Evolutionary conservation across 305 asterid genomes (phyloP), one percentile per base, ranked within the genome.

Genomic region (Solanum hybrid): DNA sequence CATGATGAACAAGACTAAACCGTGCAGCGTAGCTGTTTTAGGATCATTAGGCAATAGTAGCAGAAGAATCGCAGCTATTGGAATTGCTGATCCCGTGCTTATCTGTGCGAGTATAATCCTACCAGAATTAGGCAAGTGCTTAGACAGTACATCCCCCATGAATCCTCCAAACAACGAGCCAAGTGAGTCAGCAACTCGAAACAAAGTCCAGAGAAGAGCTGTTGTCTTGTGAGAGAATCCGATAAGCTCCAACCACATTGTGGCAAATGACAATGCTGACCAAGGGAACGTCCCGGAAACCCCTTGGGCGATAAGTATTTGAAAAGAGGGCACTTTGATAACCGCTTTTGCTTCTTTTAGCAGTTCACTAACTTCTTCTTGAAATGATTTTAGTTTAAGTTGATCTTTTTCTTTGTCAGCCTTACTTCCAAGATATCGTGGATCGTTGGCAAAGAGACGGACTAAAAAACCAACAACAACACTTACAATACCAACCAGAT

Each of bases 241-340:
- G 84, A 93, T 91, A 13, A 97, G 96, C 93, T 97, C 99, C 51
- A 97, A 91, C 98, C 99, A 97, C 98, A 94, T 95, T 0, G 99
- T 92, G 5, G 96, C 95, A 88, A 97, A 96, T 13, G 98, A 92
- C 24, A 96, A 93, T 64, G 98, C 86, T 0, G 98, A 95, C 98
- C 98, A 96, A 0, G 98, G 99, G 91, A 97, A 94, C 3, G 97
- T 94, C 2, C 99, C 98, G 0, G 96, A 92, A 13, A 96, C 95
- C 5, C 98, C 99, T 89, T 96, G 98, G 20, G 96, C 96, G 16
- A 95, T 94, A 85, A 97, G 89, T 51, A 96, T 91, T 60, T 93
- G 97, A 72, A 96, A 96, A 0, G 99, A 92, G 1, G 96, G 97
- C 3, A 97, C 91, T 90, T 90, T 93, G 13, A 96, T 86, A 2